phyloP scores from a whole-genome alignment of 208 protist species.

The Acanthamoeba lenticulata region DNA sequence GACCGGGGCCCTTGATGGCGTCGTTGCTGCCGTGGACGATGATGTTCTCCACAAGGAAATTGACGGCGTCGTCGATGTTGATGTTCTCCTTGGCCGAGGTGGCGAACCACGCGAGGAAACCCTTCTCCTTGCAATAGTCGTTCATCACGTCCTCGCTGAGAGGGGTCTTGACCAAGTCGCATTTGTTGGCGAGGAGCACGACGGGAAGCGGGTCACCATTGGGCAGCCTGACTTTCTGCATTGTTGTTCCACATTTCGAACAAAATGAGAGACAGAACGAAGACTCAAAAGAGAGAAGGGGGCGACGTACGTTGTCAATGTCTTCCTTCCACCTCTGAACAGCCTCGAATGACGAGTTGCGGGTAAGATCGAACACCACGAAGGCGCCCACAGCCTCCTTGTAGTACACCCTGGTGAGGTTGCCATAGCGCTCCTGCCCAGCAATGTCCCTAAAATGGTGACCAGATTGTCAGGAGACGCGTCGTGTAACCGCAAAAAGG shows the following conservation, averaged over 20 bases:
- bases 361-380: slow-evolving; percentile 88
- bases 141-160: slow-evolving; percentile 77
- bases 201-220: slow-evolving; percentile 81
- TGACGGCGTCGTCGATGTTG: slow-evolving; percentile 79
- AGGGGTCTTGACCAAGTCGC: slow-evolving; percentile 35
- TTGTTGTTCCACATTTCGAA: too few relatives aligned
- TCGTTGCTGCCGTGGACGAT: slow-evolving; percentile 51
- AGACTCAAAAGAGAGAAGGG: neutral
- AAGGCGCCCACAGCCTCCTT: slow-evolving; percentile 88
- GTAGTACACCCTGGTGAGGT: slow-evolving; percentile 88
- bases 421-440: slow-evolving; percentile 87
- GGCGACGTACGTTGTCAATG: slow-evolving; percentile 80
- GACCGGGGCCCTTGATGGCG: neutral
- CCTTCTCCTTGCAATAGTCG: slow-evolving; percentile 82
- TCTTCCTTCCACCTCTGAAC: slow-evolving; percentile 87
- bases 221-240: slow-evolving; percentile 71
- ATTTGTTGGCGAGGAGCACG: slow-evolving; percentile 85
- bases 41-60: slow-evolving; percentile 55
- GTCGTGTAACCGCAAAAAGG: neutral
- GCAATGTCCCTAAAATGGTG: slow-evolving; percentile 72
- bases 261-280: neutral
- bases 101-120: slow-evolving; percentile 83
- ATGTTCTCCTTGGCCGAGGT: slow-evolving; percentile 87
- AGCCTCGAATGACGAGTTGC: slow-evolving; percentile 83
- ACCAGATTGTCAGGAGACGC: neutral